These are phyloP conservation scores for Tulasnella sp. DNA, from an alignment of 768 basidiomycete genomes.

Conservation along the genomic window DNA sequence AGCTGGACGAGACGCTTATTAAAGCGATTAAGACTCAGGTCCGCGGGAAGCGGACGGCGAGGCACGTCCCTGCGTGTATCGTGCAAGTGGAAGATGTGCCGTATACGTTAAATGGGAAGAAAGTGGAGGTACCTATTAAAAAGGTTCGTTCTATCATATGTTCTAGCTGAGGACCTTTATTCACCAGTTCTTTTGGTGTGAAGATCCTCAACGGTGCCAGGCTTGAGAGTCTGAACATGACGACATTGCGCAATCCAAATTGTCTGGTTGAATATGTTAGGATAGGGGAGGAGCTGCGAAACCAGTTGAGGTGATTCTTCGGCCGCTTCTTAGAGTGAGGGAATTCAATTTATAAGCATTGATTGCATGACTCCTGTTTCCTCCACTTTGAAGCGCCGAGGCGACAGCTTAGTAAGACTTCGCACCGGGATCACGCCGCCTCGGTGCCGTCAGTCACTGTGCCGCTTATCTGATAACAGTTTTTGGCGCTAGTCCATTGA, in stretches of 20 bases:
- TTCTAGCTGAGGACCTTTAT: background rate
- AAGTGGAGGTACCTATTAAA: slow-evolving; percentile 69
- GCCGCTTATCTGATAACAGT: too few species aligned
- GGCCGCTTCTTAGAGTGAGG: too few species aligned
- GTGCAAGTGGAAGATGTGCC: slow-evolving; percentile 62
- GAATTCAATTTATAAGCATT: too few species aligned
- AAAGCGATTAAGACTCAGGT: slow-evolving; percentile 51
- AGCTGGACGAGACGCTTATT: slow-evolving; percentile 42
- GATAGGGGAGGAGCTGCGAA: slow-evolving; percentile 38
- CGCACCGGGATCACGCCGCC: too few species aligned
- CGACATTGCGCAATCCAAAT: slow-evolving; percentile 64
- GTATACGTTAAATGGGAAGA: slow-evolving; percentile 72
- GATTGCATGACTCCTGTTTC: too few species aligned
- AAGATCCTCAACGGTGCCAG: slow-evolving; percentile 72
- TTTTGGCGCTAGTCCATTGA: too few species aligned
- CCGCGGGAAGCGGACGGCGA: slow-evolving; percentile 50
- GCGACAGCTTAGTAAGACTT: too few species aligned
- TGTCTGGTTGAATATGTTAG: slow-evolving; percentile 50
- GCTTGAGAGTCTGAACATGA: slow-evolving; percentile 54
- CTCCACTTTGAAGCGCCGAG: too few species aligned
- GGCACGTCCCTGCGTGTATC: slow-evolving; percentile 73
- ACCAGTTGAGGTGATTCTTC: slow-evolving; percentile 28
- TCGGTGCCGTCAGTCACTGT: too few species aligned
- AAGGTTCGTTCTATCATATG: slow-evolving; percentile 38
- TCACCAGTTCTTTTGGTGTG: slow-evolving; percentile 16